phyloP scores from a whole-genome alignment of 768 basidiomycete genomes.

The Tubosaeta brunneosetosa region DNA sequence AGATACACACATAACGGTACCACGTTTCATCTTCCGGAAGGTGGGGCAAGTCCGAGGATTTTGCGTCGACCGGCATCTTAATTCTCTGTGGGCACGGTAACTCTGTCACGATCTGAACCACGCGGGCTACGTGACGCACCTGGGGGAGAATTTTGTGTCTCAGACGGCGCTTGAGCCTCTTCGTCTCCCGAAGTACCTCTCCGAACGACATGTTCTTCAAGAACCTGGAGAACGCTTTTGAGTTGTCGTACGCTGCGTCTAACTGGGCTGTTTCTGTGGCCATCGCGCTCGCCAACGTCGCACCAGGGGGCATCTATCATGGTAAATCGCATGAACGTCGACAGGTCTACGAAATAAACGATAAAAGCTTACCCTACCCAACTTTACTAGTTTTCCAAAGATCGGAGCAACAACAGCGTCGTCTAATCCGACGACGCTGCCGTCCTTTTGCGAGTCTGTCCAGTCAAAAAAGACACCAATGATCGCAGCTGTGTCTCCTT shows the following conservation, averaged over 20 bases:
- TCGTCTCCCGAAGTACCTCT: slow-evolving; percentile 14
- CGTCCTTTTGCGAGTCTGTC: slow-evolving; percentile 14
- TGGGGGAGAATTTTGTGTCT: slow-evolving; percentile 37
- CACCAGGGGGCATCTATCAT: slow-evolving; percentile 14
- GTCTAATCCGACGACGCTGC: slow-evolving; percentile 11
- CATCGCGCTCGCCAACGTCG: slow-evolving; percentile 3
- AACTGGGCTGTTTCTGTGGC: slow-evolving; percentile 3
- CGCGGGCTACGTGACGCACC: slow-evolving; percentile 27
- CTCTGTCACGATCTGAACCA: background rate
- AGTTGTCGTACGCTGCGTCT: slow-evolving; percentile 37
- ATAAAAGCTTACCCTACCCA: slow-evolving; percentile 17
- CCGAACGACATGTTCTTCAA: slow-evolving; percentile 25
- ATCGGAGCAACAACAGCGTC: slow-evolving; percentile 8
- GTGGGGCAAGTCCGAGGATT: slow-evolving; percentile 31
- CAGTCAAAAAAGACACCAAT: slow-evolving; percentile 44
- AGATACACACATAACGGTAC: slow-evolving; percentile 29
- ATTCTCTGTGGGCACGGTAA: slow-evolving; percentile 7
- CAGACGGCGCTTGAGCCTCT: slow-evolving; percentile 20
- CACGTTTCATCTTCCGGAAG: slow-evolving; percentile 34
- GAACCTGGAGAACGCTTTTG: slow-evolving; percentile 32
- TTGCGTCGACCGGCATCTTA: slow-evolving; percentile 27
- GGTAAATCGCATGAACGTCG: background rate
- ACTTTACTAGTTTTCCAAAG: slow-evolving; percentile 10
- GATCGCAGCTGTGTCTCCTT: slow-evolving; percentile 29
- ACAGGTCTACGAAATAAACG: background rate